Evolutionary conservation across 192 early-diverging fungal genomes (phyloP).

Genomic region (Coemansia umbellata): DNA sequence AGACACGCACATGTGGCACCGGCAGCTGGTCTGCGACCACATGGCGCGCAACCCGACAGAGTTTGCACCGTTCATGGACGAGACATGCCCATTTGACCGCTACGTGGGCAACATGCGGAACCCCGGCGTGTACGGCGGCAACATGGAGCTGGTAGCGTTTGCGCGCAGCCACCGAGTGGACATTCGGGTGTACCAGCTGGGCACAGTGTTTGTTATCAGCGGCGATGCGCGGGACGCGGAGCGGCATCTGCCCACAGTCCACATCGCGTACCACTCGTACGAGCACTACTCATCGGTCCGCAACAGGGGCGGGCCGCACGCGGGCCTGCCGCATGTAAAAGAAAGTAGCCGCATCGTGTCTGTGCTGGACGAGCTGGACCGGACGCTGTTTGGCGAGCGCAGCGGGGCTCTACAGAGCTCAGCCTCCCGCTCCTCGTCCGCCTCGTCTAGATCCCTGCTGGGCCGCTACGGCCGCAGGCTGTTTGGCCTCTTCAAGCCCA

Average conservation of each 20-base stretch:
- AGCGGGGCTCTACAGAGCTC: neutral
- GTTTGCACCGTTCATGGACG: constrained; percentile 64
- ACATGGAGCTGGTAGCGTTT: constrained; percentile 71
- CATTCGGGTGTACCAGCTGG: constrained; percentile 68
- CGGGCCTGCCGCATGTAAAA: constrained; percentile 61
- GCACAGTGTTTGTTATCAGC: constrained; percentile 65
- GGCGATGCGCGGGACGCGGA: constrained; percentile 25
- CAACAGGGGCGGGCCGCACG: constrained; percentile 59
- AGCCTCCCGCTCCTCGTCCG: neutral
- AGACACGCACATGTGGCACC: constrained; percentile 51
- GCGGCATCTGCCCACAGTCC: constrained; percentile 52
- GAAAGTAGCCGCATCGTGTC: constrained; percentile 10
- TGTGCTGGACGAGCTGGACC: neutral
- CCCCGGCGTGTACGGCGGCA: constrained; percentile 64
- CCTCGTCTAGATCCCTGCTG: neutral
- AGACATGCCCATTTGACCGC: constrained; percentile 54
- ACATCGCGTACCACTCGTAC: constrained; percentile 74
- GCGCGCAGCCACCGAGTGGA: constrained; percentile 59
- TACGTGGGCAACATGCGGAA: constrained; percentile 60
- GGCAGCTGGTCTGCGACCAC: constrained; percentile 61
- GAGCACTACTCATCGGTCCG: constrained; percentile 76
- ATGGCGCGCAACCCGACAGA: constrained; percentile 56
- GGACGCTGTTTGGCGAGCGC: neutral
- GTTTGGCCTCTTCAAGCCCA: neutral
- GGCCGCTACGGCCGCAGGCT: neutral